Evolutionary conservation across 352 stramenopile genomes (phyloP).

Genomic region (Phytophthora pluvialis): DNA sequence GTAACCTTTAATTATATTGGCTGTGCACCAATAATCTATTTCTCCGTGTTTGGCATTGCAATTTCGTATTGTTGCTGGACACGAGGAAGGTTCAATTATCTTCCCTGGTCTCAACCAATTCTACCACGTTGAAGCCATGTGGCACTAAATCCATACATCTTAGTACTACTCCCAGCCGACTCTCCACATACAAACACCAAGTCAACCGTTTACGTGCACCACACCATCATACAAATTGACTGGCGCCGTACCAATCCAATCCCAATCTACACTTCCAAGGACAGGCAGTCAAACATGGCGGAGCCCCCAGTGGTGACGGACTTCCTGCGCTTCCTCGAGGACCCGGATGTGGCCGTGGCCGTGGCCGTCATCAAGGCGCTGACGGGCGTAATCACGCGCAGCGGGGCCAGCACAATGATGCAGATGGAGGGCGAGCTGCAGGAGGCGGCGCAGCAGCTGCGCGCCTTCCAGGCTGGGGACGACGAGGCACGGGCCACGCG

Average conservation of each 20-base stretch:
- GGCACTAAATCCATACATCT: too few relatives aligned
- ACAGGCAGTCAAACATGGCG: slow-evolving; percentile 4
- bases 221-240: not conserved
- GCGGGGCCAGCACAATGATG: slow-evolving; percentile 95
- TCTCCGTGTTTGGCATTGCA: too few relatives aligned
- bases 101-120: too few relatives aligned
- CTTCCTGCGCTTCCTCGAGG: slow-evolving; percentile 74
- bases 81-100: too few relatives aligned
- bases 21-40: too few relatives aligned
- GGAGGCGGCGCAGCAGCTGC: slow-evolving; percentile 79
- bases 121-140: too few relatives aligned
- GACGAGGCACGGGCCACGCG: slow-evolving; percentile 44
- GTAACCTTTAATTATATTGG: too few relatives aligned
- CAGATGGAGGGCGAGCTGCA: slow-evolving; percentile 93
- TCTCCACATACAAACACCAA: too few relatives aligned
- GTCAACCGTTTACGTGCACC: not conserved
- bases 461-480: slow-evolving; percentile 58
- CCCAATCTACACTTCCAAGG: too few relatives aligned
- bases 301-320: slow-evolving; percentile 62
- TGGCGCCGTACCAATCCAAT: slow-evolving; percentile 1
- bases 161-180: too few relatives aligned
- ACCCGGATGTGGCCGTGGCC: slow-evolving; percentile 87
- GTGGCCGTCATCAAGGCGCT: slow-evolving; percentile 95
- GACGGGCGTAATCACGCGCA: slow-evolving; percentile 91
- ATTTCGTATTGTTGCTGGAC: too few relatives aligned